These are phyloP conservation scores for Corymbia maculata DNA, from an alignment of 345 rosid genomes.

Conservation along the genomic window DNA sequence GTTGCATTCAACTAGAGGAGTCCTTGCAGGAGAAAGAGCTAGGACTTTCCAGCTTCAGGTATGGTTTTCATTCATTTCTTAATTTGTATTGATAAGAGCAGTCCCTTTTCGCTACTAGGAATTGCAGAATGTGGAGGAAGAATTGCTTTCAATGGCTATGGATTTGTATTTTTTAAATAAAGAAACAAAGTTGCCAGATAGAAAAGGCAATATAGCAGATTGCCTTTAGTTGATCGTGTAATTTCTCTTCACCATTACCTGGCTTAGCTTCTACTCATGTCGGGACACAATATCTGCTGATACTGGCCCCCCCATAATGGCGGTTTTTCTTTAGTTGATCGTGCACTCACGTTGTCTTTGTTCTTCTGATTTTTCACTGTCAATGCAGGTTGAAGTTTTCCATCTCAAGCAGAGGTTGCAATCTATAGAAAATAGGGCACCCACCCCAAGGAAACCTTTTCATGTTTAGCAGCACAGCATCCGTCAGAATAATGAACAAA, in stretches of 20 bases:
- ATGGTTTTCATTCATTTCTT: not conserved
- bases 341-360: not conserved
- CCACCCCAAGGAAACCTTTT: conserved; percentile 86
- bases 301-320: not conserved
- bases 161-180: not conserved
- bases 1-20: conserved; percentile 93
- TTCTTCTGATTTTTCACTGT: not conserved
- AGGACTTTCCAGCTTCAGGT: conserved; percentile 97
- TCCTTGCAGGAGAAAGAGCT: conserved; percentile 88
- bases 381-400: conserved; percentile 88
- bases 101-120: not conserved
- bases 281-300: not conserved
- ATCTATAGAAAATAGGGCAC: conserved; percentile 75
- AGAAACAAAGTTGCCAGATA: not conserved
- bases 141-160: not conserved
- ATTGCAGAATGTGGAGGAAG: not conserved
- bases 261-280: not conserved
- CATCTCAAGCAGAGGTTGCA: conserved; percentile 95
- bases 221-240: not conserved
- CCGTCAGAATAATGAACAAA: not conserved
- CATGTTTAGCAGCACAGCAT: conserved; percentile 4
- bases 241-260: not conserved
- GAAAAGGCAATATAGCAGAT: not conserved
- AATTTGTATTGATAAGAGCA: not conserved
- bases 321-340: not conserved